Evolutionary conservation across 768 basidiomycete genomes (phyloP).

Genomic region (Mycena filopes): DNA sequence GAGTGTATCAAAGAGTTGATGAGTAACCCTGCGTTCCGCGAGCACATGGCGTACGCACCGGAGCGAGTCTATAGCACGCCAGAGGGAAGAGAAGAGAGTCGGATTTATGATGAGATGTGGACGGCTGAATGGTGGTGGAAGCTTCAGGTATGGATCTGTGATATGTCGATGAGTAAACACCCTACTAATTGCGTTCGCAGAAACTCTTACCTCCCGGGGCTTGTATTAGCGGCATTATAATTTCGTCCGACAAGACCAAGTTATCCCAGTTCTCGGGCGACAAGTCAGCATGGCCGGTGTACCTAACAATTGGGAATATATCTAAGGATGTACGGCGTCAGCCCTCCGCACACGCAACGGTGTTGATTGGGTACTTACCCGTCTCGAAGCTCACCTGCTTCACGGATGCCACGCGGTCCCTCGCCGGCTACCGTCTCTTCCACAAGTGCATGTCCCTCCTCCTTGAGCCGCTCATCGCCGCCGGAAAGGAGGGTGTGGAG

Average conservation of each 20-base stretch:
- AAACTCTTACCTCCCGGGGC: no score
- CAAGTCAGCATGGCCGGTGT: neutral
- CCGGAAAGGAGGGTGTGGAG: conserved; percentile 25
- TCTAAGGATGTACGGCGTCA: neutral
- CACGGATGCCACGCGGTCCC: neutral
- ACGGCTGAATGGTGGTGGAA: conserved; percentile 3
- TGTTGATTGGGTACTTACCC: neutral
- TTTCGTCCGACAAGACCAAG: conserved; percentile 11
- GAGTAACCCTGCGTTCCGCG: no score
- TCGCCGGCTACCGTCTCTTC: conserved; percentile 41
- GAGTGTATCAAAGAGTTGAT: conserved; percentile 17
- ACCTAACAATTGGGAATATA: neutral
- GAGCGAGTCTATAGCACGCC: conserved; percentile 30
- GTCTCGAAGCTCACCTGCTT: neutral
- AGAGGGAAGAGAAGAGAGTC: conserved; percentile 4
- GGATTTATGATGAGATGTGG: conserved; percentile 18
- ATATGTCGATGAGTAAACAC: no score
- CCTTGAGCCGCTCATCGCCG: conserved; percentile 36
- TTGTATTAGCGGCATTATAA: neutral
- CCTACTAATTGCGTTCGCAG: no score
- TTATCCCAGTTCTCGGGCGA: neutral
- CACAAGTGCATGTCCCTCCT: conserved; percentile 41
- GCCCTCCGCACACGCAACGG: neutral
- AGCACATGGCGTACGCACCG: conserved; percentile 37
- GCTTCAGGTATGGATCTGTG: neutral